Conservation (phyloP, 2,329 filamentous ascomycete genomes). For the Neobulgaria alba region DNA sequence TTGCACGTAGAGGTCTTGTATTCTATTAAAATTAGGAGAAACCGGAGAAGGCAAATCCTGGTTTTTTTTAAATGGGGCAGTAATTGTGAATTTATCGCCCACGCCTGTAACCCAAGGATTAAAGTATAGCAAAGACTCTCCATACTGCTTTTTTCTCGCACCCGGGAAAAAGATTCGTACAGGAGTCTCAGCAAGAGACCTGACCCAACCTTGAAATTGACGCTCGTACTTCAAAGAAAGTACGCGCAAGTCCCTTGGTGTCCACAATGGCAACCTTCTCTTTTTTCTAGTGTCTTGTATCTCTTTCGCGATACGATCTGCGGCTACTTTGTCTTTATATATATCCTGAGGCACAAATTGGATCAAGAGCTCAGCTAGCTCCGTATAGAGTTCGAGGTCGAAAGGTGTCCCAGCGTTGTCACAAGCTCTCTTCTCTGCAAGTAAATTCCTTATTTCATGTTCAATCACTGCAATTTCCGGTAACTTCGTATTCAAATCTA, state of each 20-base stretch:
- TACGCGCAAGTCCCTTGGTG: neutral
- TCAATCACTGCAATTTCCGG: neutral
- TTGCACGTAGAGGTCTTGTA: neutral
- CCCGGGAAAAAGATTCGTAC: neutral
- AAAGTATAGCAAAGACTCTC: neutral
- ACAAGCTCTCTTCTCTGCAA: neutral
- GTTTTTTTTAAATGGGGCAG: neutral
- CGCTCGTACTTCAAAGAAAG: neutral
- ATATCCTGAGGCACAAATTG: conserved; percentile 1
- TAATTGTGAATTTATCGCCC: neutral
- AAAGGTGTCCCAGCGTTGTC: neutral
- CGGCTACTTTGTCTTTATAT: neutral
- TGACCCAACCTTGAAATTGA: neutral
- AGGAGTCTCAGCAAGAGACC: neutral
- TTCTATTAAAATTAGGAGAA: neutral
- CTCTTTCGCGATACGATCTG: neutral
- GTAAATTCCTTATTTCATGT: neutral
- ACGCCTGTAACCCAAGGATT: neutral
- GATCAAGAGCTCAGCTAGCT: neutral
- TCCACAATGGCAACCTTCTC: neutral
- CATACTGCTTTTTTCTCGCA: neutral
- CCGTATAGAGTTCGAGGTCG: neutral
- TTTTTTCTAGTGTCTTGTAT: neutral
- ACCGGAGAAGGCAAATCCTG: neutral
- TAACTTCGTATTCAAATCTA: neutral